A percentile compares a stretch with the other conserved stretches of the same genome.
phyloP scores from a whole-genome alignment of 2,329 filamentous ascomycete genomes.

The Colletotrichum truncatum region DNA sequence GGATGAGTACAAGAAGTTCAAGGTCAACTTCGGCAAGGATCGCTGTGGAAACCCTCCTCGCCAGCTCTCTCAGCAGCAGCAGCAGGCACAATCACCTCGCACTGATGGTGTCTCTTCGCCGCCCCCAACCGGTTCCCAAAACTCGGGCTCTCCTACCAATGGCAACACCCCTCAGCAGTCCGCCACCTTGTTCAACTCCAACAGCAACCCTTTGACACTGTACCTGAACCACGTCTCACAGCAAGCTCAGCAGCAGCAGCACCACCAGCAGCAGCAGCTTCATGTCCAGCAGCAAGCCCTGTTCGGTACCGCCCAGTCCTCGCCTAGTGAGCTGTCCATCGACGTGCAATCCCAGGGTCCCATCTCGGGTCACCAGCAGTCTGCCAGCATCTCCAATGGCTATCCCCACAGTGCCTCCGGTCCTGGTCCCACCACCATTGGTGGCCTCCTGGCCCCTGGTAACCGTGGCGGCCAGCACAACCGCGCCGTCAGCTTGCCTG shows the following conservation, averaged over 20 bases:
- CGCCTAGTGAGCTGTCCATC: slow-evolving; percentile 64
- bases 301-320: slow-evolving; percentile 76
- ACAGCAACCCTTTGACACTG: slow-evolving; percentile 90
- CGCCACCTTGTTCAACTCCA: slow-evolving; percentile 77
- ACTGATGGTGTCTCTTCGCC: slow-evolving; percentile 68
- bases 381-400: slow-evolving; percentile 72
- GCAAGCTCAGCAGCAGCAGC: slow-evolving; percentile 77
- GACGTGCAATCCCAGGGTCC: slow-evolving; percentile 70
- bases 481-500: slow-evolving; percentile 89
- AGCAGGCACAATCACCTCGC: slow-evolving; percentile 72
- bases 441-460: slow-evolving; percentile 79
- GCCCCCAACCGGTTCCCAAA: slow-evolving; percentile 67
- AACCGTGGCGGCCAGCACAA: slow-evolving; percentile 71
- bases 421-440: slow-evolving; percentile 74
- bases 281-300: slow-evolving; percentile 82
- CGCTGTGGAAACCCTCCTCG: slow-evolving; percentile 95
- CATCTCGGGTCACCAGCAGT: slow-evolving; percentile 70
- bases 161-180: slow-evolving; percentile 59
- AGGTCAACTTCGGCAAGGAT: slow-evolving; percentile 99
- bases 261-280: slow-evolving; percentile 77
- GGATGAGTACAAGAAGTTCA: slow-evolving; percentile 98
- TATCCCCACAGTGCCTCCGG: slow-evolving; percentile 62
- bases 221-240: slow-evolving; percentile 87
- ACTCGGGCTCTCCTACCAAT: slow-evolving; percentile 59
- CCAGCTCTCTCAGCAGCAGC: slow-evolving; percentile 74